Conservation (phyloP, 2,329 filamentous ascomycete species). For the Aureobasidium sp. region DNA sequence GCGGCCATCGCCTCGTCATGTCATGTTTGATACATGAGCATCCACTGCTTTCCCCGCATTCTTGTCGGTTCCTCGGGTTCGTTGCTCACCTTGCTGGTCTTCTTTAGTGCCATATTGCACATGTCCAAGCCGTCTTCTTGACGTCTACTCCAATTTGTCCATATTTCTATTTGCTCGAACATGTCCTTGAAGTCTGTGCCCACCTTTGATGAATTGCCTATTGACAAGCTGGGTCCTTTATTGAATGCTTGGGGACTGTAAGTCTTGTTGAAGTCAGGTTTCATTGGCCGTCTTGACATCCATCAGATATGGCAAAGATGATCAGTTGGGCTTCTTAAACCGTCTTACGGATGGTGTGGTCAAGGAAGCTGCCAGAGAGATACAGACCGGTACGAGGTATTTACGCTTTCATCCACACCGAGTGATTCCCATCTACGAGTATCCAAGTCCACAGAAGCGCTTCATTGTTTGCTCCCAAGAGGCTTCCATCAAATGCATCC, state of each 20-base stretch:
- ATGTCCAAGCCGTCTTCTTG: too few species aligned
- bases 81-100: neutral
- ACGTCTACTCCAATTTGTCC: too few species aligned
- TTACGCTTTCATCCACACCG: neutral
- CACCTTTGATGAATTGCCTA: constrained; percentile 42
- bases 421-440: too few species aligned
- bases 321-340: constrained; percentile 56
- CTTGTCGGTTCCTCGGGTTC: constrained; percentile 6
- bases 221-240: constrained; percentile 42
- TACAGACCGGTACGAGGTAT: constrained; percentile 44
- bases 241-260: constrained; percentile 36
- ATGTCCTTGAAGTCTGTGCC: constrained; percentile 31
- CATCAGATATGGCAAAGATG: constrained; percentile 49
- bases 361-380: constrained; percentile 39
- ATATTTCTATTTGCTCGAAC: neutral
- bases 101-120: too few species aligned
- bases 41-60: constrained; percentile 12
- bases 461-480: too few species aligned
- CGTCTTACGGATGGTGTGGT: constrained; percentile 51
- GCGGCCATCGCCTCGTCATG: neutral
- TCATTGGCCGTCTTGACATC: constrained; percentile 24
- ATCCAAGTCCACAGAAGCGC: too few species aligned
- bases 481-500: neutral
- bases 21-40: neutral
- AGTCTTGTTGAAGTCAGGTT: neutral